These are phyloP conservation scores for Dictyophora rubrovolvata DNA, from an alignment of 768 basidiomycete species.

Conservation along the genomic window DNA sequence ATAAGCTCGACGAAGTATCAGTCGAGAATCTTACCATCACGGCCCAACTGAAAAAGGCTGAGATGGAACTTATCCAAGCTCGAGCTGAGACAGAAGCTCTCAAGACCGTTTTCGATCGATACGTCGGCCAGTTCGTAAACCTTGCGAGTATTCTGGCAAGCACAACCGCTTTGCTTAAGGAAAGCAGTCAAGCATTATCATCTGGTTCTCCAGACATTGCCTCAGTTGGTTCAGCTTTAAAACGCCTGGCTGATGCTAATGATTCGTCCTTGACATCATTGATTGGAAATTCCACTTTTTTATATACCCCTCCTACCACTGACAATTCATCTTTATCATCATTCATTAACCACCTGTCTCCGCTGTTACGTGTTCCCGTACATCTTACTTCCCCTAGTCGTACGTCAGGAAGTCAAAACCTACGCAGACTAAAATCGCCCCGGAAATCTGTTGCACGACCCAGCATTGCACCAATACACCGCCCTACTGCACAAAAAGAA, in stretches of 20 bases:
- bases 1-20: conserved; percentile 63
- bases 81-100: conserved; percentile 58
- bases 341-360: conserved; percentile 41
- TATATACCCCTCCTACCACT: conserved; percentile 32
- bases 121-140: conserved; percentile 56
- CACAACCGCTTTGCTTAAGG: conserved; percentile 62
- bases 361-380: conserved; percentile 41
- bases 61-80: conserved; percentile 60
- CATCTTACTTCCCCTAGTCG: conserved; percentile 32
- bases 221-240: conserved; percentile 42
- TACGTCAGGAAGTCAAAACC: conserved; percentile 33
- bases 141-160: conserved; percentile 76
- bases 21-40: conserved; percentile 65
- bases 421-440: conserved; percentile 33
- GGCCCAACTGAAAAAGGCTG: conserved; percentile 50
- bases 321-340: conserved; percentile 27
- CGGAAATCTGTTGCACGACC: conserved; percentile 58
- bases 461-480: conserved; percentile 29
- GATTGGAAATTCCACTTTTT: conserved; percentile 56
- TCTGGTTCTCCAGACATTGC: conserved; percentile 26
- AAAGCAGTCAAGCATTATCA: conserved; percentile 24
- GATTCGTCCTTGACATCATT: conserved; percentile 59
- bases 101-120: conserved; percentile 48
- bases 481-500: conserved; percentile 26
- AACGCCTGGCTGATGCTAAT: conserved; percentile 51